Base-by-base conservation (phyloP, 345 rosid species). In the Dimocarpus longan region DNA sequence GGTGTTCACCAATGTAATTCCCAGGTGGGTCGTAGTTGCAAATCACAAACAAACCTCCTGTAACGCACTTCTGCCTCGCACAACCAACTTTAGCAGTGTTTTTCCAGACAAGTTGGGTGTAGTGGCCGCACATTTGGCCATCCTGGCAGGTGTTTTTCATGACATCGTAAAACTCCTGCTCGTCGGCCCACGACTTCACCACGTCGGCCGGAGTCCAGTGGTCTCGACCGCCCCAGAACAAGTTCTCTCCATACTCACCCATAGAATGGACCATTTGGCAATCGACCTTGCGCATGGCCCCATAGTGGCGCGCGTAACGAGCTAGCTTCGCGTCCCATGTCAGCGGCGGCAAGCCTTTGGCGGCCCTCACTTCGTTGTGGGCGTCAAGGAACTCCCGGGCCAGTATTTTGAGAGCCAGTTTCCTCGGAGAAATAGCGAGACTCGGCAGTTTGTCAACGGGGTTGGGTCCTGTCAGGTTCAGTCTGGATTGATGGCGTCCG, bases 71-170 rank as follows among this genome's bases (percentile, higher is more conserved):
- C 12, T 71, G 67, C 26, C 68, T 66, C 15, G 87, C 84, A 43
- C 94, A 89, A n/a, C 94, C 90, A 2, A 89, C 56, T 13, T 42
- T 22, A 40, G 65, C 37, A 15, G 85, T 82, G 56, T 71, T 68
- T 48, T 73, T 78, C 91, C 91, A 89, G 37, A 88, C 80, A 32
- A 91, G 6, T 77, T 91, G 94, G 11, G 90, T 89, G 75, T 85
- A 90, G 79, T 90, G 92, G 0, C 90, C 87, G 48, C 94, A 89
- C 88, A 77, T 80, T 37, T 84, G 1, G 0, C 83, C 89, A 0
- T 26, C 3, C 0, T 28, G 21, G 37, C 92, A 86, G 12, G 71
- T 1, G 26, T 85, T 84, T 0, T 59, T 26, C 12, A 7, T 46
- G 0, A 1, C 18, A n/a, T 89, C n/a, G 21, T 78, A 89, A 64